Evolutionary conservation across 176 grass and related monocot genomes (phyloP).

Genomic region (Carex cristatella): DNA sequence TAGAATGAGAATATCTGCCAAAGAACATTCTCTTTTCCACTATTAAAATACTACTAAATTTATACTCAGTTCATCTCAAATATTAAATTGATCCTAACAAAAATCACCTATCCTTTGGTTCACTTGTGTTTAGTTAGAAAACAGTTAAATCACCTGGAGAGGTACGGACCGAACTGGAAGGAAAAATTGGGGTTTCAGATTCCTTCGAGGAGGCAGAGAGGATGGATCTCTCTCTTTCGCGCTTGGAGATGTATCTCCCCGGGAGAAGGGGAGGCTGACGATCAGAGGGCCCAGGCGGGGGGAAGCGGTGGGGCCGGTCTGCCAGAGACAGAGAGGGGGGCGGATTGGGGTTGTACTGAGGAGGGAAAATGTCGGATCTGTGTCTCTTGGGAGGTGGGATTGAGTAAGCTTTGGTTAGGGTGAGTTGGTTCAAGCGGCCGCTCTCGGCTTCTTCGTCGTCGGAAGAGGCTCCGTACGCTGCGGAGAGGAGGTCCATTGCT

Average conservation of each 20-base stretch:
- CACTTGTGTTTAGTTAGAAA: no score
- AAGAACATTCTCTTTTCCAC: no score
- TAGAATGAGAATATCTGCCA: no score
- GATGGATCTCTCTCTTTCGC: slow-evolving; percentile 40
- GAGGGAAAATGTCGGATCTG: slow-evolving; percentile 8
- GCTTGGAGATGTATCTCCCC: slow-evolving; percentile 70
- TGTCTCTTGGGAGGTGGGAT: slow-evolving; percentile 25
- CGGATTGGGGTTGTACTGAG: neutral
- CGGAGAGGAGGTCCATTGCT: slow-evolving; percentile 60
- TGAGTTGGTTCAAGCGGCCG: neutral
- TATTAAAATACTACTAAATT: no score
- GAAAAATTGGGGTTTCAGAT: neutral
- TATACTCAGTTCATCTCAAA: no score
- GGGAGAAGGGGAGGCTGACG: slow-evolving; percentile 10
- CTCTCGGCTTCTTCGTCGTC: slow-evolving; percentile 27
- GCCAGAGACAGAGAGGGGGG: neutral
- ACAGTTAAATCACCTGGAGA: neutral
- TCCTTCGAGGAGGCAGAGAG: slow-evolving; percentile 25
- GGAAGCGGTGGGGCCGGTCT: neutral
- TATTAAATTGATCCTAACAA: neutral
- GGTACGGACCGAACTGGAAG: neutral
- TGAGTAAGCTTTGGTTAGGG: neutral
- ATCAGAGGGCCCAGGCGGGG: neutral
- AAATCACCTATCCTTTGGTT: neutral
- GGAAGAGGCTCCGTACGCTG: slow-evolving; percentile 41